Conservation (phyloP, 1,139 yeast genomes). For the Protomyces gravidus region DNA sequence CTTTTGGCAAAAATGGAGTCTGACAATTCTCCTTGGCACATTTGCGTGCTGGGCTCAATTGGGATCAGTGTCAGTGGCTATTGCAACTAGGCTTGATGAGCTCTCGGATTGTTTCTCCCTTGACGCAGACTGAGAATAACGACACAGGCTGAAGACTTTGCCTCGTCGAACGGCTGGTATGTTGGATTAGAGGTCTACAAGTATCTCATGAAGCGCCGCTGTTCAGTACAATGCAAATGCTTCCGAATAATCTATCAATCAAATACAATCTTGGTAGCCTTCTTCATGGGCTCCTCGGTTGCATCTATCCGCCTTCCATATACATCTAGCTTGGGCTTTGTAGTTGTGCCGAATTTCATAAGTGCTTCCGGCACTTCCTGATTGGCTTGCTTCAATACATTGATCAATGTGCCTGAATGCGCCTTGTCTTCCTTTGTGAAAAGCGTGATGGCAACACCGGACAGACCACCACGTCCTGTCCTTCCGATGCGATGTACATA, state of each 20-base stretch:
- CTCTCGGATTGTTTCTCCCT: no score
- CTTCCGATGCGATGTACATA: constrained; percentile 97
- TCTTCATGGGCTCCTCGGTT: constrained; percentile 29
- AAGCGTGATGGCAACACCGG: constrained; percentile 89
- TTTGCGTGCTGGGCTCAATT: no score
- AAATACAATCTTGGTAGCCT: constrained; percentile 35
- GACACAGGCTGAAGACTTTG: no score
- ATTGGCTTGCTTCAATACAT: constrained; percentile 85
- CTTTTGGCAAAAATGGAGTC: no score
- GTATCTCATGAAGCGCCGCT: no score
- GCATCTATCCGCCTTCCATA: constrained; percentile 26
- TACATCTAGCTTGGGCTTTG: constrained; percentile 47
- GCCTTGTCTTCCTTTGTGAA: constrained; percentile 98
- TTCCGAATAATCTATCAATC: constrained; percentile 28
- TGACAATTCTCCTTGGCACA: no score
- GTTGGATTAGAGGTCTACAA: no score
- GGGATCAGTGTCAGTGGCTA: no score
- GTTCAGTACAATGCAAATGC: background rate
- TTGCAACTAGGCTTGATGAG: no score
- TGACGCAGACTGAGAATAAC: no score
- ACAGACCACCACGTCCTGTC: constrained; percentile 96
- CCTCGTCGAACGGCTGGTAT: no score
- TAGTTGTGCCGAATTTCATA: constrained; percentile 92
- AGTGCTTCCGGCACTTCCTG: constrained; percentile 97
- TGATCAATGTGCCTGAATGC: constrained; percentile 88